Percentiles rank a stretch among this genome's conserved stretches.
phyloP scores from a whole-genome alignment of 768 basidiomycete genomes.

The Auriscalpium orientale region DNA sequence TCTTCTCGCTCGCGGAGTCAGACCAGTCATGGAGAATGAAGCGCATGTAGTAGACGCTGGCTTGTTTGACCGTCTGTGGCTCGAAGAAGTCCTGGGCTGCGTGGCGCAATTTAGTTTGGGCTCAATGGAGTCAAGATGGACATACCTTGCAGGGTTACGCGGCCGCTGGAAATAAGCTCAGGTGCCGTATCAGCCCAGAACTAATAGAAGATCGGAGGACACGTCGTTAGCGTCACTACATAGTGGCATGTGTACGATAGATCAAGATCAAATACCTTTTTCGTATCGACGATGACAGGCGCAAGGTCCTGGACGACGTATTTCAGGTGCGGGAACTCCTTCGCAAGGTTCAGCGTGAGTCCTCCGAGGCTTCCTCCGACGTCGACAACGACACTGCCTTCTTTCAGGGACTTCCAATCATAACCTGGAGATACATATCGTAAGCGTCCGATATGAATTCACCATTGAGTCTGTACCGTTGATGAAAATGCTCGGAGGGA shows the following conservation, averaged over 20 bases:
- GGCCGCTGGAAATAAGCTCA: not conserved
- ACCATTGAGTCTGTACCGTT: not conserved
- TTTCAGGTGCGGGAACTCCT: slow-evolving; percentile 27
- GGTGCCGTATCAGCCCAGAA: slow-evolving; percentile 6
- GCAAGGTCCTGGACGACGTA: slow-evolving; percentile 28
- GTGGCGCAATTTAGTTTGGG: not conserved
- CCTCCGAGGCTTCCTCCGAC: slow-evolving; percentile 35
- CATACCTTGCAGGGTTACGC: slow-evolving; percentile 4
- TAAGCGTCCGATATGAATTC: not conserved
- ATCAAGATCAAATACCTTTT: not conserved
- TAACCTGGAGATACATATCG: slow-evolving; percentile 19
- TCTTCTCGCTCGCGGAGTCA: slow-evolving; percentile 2
- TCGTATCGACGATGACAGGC: slow-evolving; percentile 1
- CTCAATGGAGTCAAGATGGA: not conserved
- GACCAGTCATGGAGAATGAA: slow-evolving; percentile 21
- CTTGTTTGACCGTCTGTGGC: slow-evolving; percentile 15
- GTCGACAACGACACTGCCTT: slow-evolving; percentile 29
- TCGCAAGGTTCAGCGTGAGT: slow-evolving; percentile 25
- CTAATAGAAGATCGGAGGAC: not conserved
- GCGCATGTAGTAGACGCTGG: slow-evolving; percentile 18
- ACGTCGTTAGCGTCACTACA: not conserved
- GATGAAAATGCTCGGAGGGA: not conserved
- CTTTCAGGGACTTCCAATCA: slow-evolving; percentile 26
- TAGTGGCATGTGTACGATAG: not conserved
- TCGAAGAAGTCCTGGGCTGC: slow-evolving; percentile 9